These are phyloP conservation scores for Gryganskiella cystojenkinii DNA, from an alignment of 192 early-diverging fungal species.

Conservation along the genomic window DNA sequence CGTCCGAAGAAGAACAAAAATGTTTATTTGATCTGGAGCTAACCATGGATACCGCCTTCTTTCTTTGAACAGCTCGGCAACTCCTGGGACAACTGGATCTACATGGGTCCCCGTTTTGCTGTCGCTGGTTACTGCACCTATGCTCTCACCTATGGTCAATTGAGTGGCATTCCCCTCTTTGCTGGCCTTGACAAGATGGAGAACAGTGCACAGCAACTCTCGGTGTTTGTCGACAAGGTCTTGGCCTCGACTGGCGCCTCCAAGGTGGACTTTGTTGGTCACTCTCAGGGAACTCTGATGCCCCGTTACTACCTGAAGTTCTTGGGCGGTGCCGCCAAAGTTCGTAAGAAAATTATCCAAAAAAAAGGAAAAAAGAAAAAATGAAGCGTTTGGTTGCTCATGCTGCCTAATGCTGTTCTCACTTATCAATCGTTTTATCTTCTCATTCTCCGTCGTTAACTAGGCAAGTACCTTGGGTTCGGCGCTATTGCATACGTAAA, in stretches of 20 bases:
- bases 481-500: constrained; percentile 41
- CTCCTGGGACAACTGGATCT: constrained; percentile 44
- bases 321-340: constrained; percentile 35
- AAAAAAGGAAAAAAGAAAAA: not conserved
- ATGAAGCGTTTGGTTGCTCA: not conserved
- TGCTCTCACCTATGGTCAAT: constrained; percentile 33
- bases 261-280: constrained; percentile 49
- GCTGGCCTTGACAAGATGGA: constrained; percentile 45
- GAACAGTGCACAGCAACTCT: constrained; percentile 20
- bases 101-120: constrained; percentile 22
- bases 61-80: constrained; percentile 16
- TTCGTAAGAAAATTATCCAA: constrained; percentile 10
- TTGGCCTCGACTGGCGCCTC: constrained; percentile 26
- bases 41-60: too few species aligned
- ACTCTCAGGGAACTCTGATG: constrained; percentile 35
- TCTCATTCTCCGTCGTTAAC: not conserved
- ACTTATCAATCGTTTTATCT: not conserved
- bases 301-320: constrained; percentile 41
- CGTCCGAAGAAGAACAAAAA: not conserved
- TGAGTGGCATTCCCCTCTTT: constrained; percentile 15
- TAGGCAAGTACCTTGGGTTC: constrained; percentile 43
- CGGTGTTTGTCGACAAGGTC: constrained; percentile 48
- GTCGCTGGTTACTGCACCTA: constrained; percentile 37
- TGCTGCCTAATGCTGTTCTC: not conserved
- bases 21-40: too few species aligned